Percentiles rank a stretch among this genome's conserved stretches.
These are phyloP conservation scores for Candida vaughaniae DNA, from an alignment of 805 yeast genomes.

Conservation along the genomic window DNA sequence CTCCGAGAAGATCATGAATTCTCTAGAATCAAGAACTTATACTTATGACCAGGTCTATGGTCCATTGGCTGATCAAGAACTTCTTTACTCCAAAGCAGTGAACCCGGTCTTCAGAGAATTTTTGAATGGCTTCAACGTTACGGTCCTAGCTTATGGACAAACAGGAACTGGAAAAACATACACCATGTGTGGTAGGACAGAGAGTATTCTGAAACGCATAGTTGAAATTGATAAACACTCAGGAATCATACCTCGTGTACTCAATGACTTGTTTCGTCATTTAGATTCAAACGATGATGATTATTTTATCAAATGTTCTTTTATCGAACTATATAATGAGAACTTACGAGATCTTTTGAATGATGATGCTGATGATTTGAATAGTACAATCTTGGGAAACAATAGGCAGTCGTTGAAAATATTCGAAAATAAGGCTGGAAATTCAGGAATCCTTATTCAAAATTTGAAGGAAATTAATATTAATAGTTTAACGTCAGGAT, in stretches of 20 bases:
- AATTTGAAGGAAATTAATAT: constrained; percentile 64
- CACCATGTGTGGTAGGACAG: constrained; percentile 57
- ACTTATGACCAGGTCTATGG: constrained; percentile 81
- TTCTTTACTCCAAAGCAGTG: constrained; percentile 67
- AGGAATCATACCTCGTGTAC: constrained; percentile 59
- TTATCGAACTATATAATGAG: constrained; percentile 84
- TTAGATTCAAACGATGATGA: constrained; percentile 44
- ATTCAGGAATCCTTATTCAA: constrained; percentile 49
- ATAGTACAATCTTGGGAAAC: not conserved
- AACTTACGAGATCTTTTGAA: constrained; percentile 72
- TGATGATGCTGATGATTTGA: constrained; percentile 35
- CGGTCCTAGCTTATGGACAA: constrained; percentile 77
- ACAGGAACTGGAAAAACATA: constrained; percentile 90
- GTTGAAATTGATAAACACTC: constrained; percentile 27
- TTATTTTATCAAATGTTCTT: constrained; percentile 71
- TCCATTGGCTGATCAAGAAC: constrained; percentile 71
- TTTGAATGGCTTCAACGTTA: constrained; percentile 61
- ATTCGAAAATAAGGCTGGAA: constrained; percentile 29
- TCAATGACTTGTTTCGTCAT: constrained; percentile 49
- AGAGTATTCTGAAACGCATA: constrained; percentile 1
- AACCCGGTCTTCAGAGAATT: constrained; percentile 72
- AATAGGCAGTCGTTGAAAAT: constrained; percentile 33
- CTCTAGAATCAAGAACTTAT: constrained; percentile 50
- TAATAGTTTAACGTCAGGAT: constrained; percentile 54
- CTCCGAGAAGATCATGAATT: constrained; percentile 28